Evolutionary conservation across 2,329 filamentous ascomycete genomes (phyloP), one percentile per base, ranked within the genome.

Genomic region (Neonectria ditissima): DNA sequence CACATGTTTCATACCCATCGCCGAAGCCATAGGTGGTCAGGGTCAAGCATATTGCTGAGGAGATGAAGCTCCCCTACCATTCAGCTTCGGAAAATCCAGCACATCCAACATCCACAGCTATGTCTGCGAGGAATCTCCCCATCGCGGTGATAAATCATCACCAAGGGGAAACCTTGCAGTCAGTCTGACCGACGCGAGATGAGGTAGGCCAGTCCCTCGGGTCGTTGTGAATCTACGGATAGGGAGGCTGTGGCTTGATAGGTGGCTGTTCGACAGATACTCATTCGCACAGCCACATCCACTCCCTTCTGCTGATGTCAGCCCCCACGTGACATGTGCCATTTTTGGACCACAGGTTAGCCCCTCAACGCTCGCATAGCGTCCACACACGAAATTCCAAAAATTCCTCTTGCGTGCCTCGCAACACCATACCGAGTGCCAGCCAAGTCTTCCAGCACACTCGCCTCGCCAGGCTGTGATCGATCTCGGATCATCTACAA

Each of bases 371-470:
- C 75, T 79, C 78, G 77, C 73, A 78, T 79, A 79, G 77, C 76
- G 79, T 76, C 78, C 80, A 81, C 80, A 81, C 80, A 81, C 76
- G 77, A 81, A 73, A 81, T 79, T 79, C 79, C 75, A 78, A 81
- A 81, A 81, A 80, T 79, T 80, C 77, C 71, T 74, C 74, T 68
- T 64, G 63, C 61, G 71, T 71, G 74, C 74, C 71, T 75, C 68
- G 75, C 76, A 75, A 78, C 77, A 80, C 70, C 72, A 77, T 69
- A 69, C 75, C 74, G 76, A 80, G 78, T 75, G 76, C 74, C 76
- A 77, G 75, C 75, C 77, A 76, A 78, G 73, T 76, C 70, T 71
- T 73, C 70, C 70, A 74, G 76, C 69, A 73, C 67, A 73, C 74
- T 73, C 74, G 73, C 75, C 73, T 70, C 66, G 57, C 53, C 63